Conservation (phyloP, 140 eudicot genomes). For the Senecio squalidus region DNA sequence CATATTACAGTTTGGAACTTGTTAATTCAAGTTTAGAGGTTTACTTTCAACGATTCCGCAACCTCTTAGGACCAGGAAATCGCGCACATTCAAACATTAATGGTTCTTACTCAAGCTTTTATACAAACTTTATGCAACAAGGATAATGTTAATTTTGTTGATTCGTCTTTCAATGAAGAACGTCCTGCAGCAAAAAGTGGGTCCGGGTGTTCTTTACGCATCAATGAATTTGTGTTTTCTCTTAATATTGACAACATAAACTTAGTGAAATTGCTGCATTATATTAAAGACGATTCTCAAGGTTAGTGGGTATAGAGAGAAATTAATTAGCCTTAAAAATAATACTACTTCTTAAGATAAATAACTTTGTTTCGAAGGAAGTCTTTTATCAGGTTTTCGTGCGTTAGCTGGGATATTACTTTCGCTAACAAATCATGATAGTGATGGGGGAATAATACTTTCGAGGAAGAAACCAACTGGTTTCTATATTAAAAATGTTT, state of each 20-base stretch:
- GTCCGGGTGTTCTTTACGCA: slow-evolving; percentile 45
- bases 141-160: slow-evolving; percentile 17
- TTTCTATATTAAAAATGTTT: too few relatives aligned
- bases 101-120: too few relatives aligned
- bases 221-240: slow-evolving; percentile 82
- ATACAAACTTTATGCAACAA: slow-evolving; percentile 38
- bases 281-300: slow-evolving; percentile 68
- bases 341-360: too few relatives aligned
- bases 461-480: slow-evolving; percentile 42
- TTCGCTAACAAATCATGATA: slow-evolving; percentile 69
- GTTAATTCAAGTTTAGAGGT: slow-evolving; percentile 63
- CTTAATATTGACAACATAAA: slow-evolving; percentile 90
- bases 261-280: slow-evolving; percentile 59
- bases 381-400: slow-evolving; percentile 66
- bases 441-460: slow-evolving; percentile 78
- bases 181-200: slow-evolving; percentile 31
- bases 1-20: slow-evolving; percentile 59
- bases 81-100: slow-evolving; percentile 81
- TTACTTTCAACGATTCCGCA: slow-evolving; percentile 59
- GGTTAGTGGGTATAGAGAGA: slow-evolving; percentile 91
- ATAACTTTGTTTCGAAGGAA: too few relatives aligned
- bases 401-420: slow-evolving; percentile 62
- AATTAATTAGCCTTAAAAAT: slow-evolving; percentile 31
- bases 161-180: too few relatives aligned
- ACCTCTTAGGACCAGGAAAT: slow-evolving; percentile 83